phyloP scores from a whole-genome alignment of 345 rosid genomes.

The Melaleuca alternifolia region DNA sequence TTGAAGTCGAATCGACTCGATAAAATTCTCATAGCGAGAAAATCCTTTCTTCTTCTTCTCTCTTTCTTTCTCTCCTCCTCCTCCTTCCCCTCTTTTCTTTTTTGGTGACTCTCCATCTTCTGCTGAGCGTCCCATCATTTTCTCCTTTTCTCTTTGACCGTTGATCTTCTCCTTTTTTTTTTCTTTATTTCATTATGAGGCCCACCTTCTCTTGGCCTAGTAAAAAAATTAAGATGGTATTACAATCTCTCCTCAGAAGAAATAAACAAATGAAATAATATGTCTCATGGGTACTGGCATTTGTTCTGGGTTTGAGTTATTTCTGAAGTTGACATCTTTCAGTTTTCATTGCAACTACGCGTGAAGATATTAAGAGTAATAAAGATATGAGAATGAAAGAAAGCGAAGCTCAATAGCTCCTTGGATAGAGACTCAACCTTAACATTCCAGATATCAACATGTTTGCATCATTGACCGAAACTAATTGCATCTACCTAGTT shows the following conservation, averaged over 20 bases:
- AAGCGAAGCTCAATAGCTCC: background rate
- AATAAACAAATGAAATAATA: background rate
- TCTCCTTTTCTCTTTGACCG: too few species aligned
- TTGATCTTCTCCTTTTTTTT: too few species aligned
- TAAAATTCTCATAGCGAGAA: too few species aligned
- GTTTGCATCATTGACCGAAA: background rate
- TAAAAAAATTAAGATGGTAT: too few species aligned
- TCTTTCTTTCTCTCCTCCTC: too few species aligned
- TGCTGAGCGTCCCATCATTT: too few species aligned
- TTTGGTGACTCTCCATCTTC: too few species aligned
- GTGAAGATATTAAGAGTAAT: background rate
- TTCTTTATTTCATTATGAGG: too few species aligned
- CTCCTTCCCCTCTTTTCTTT: too few species aligned
- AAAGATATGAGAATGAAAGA: background rate
- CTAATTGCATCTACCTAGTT: background rate
- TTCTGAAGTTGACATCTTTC: background rate
- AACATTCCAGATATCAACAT: background rate
- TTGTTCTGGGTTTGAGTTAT: background rate
- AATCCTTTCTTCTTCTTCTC: too few species aligned
- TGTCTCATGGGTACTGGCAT: background rate
- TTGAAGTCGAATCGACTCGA: too few species aligned
- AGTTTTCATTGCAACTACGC: background rate
- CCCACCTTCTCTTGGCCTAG: too few species aligned
- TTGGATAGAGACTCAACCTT: background rate
- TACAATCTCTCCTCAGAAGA: background rate